A percentile compares a stretch with the other conserved stretches of the same genome.
Conservation (phyloP, 345 rosid species). For the Eucalyptus pauciflora region DNA sequence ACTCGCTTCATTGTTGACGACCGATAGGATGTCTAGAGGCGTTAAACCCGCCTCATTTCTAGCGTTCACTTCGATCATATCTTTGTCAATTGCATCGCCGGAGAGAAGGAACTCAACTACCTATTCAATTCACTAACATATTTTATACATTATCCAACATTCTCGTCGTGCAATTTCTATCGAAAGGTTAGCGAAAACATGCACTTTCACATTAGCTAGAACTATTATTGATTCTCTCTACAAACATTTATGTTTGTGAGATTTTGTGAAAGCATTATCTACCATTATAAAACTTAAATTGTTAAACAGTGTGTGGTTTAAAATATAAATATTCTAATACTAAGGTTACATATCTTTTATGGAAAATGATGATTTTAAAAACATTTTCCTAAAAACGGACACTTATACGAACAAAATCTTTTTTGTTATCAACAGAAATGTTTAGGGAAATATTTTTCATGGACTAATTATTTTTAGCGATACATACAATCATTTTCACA, state of each 20-base stretch:
- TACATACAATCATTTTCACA: no score
- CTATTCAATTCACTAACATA: background rate
- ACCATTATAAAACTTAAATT: no score
- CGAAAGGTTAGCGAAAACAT: background rate
- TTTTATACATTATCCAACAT: background rate
- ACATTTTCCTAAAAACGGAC: background rate
- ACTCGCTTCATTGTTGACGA: conserved; percentile 9
- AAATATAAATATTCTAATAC: no score
- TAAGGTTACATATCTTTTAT: background rate
- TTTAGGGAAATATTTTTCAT: no score
- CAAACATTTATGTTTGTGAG: no score
- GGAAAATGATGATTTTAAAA: background rate
- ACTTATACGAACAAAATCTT: background rate
- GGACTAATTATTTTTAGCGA: background rate
- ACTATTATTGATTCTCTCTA: background rate
- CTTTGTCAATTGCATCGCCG: background rate
- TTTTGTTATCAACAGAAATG: background rate
- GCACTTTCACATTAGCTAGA: background rate
- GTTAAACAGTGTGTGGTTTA: background rate
- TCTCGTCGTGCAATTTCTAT: background rate
- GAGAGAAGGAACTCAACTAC: conserved; percentile 2
- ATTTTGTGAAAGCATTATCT: background rate
- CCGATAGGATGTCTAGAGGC: conserved; percentile 4
- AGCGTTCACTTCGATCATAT: conserved; percentile 4
- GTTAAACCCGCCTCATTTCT: conserved; percentile 11